These are phyloP conservation scores for Trichophyton schoenleinii DNA, from an alignment of 2,329 filamentous ascomycete genomes.

Conservation along the genomic window DNA sequence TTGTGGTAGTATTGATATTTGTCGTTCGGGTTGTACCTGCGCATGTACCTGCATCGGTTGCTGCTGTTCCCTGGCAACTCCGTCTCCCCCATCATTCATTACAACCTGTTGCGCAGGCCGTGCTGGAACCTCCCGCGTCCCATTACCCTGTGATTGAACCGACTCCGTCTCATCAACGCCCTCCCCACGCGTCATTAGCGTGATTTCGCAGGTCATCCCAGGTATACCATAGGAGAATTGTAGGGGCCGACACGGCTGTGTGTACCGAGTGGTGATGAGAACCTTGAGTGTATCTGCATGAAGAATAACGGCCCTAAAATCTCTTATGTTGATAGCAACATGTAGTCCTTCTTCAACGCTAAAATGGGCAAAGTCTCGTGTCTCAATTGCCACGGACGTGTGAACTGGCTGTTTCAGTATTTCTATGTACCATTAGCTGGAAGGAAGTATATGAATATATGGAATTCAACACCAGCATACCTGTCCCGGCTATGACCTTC, in stretches of 20 bases:
- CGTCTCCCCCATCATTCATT: background rate
- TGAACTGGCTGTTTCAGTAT: conserved; percentile 53
- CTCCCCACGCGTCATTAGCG: conserved; percentile 52
- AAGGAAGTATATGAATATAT: conserved; percentile 9
- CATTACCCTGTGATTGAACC: conserved; percentile 27
- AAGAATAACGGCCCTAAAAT: conserved; percentile 52
- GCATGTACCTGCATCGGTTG: background rate
- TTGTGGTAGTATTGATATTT: background rate
- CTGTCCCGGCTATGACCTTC: conserved; percentile 49
- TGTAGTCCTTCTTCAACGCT: conserved; percentile 47
- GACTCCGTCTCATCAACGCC: conserved; percentile 31
- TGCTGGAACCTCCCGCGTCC: conserved; percentile 29
- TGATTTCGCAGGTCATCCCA: conserved; percentile 48
- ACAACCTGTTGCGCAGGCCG: conserved; percentile 18
- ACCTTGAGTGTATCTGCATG: conserved; percentile 49
- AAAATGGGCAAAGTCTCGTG: conserved; percentile 49
- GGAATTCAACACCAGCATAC: conserved; percentile 21
- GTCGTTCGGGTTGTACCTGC: background rate
- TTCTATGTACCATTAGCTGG: conserved; percentile 30
- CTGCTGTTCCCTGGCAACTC: background rate
- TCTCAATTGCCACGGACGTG: conserved; percentile 51
- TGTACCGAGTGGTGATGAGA: conserved; percentile 46
- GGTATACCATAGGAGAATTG: conserved; percentile 47
- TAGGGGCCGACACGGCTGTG: conserved; percentile 46
- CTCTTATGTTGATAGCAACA: conserved; percentile 51